Percentiles rank a stretch among this genome's conserved stretches.
Conservation (phyloP, 306 rosid genomes). For the Prinsepia uniflora region DNA sequence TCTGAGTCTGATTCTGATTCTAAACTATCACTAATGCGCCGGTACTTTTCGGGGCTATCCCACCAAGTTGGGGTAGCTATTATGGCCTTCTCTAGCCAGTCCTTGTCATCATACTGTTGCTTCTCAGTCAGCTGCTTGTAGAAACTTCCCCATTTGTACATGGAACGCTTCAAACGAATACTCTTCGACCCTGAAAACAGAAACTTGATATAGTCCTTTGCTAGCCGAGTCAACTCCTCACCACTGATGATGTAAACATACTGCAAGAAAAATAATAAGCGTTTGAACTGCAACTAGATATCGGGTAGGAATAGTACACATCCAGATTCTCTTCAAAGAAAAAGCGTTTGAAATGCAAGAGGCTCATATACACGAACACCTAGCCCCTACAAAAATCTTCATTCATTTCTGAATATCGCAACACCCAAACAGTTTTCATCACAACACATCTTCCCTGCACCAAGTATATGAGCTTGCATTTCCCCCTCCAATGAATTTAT, state of each 20-base stretch:
- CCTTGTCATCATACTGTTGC: constrained; percentile 24
- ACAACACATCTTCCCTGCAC: neutral
- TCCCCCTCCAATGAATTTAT: neutral
- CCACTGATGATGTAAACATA: constrained; percentile 64
- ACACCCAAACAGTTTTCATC: neutral
- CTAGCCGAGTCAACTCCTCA: constrained; percentile 54
- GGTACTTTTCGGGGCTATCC: constrained; percentile 37
- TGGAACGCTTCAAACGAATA: constrained; percentile 52
- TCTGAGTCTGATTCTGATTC: constrained; percentile 10
- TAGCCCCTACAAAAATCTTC: neutral
- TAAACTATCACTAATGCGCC: constrained; percentile 22
- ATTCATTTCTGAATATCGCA: neutral
- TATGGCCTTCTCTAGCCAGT: constrained; percentile 43
- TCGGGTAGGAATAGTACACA: neutral
- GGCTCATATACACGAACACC: neutral
- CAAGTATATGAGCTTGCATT: neutral
- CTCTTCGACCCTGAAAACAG: constrained; percentile 52
- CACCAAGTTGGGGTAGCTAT: constrained; percentile 35
- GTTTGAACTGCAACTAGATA: constrained; percentile 8
- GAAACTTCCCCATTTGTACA: constrained; percentile 40
- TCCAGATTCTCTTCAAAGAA: neutral
- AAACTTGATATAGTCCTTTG: constrained; percentile 63
- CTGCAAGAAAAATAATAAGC: constrained; percentile 37
- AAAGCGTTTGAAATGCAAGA: neutral
- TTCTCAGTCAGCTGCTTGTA: constrained; percentile 32